Percentiles rank a stretch among this genome's conserved stretches.
phyloP scores from a whole-genome alignment of 768 basidiomycete genomes.

The Leccinum disarticulatum region DNA sequence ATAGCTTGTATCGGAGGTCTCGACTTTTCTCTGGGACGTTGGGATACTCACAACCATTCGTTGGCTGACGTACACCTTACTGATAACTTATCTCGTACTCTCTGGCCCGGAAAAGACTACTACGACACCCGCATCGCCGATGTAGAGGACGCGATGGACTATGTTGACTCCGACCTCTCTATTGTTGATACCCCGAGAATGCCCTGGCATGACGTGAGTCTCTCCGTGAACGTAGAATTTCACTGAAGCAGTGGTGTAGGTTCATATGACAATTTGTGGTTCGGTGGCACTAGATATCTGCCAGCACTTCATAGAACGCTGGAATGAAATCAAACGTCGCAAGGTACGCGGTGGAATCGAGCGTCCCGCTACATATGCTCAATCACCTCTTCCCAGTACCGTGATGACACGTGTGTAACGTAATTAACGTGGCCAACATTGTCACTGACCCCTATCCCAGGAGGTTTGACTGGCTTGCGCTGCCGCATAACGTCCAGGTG shows the following conservation, averaged over 20 bases:
- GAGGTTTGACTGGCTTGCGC: constrained; percentile 65
- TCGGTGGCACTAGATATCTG: constrained; percentile 86
- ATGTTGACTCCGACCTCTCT: constrained; percentile 67
- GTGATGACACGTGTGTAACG: constrained; percentile 45
- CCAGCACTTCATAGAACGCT: constrained; percentile 91
- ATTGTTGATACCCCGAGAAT: constrained; percentile 70
- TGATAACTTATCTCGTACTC: constrained; percentile 62
- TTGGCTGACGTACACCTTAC: constrained; percentile 92
- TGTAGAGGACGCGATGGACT: constrained; percentile 80
- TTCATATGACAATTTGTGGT: constrained; percentile 83
- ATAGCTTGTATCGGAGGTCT: constrained; percentile 88
- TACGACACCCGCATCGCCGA: constrained; percentile 88
- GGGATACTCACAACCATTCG: constrained; percentile 91
- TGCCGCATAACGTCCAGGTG: constrained; percentile 66
- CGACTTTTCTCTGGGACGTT: constrained; percentile 95
- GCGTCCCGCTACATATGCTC: not conserved
- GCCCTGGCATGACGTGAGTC: constrained; percentile 94
- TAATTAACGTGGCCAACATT: constrained; percentile 1
- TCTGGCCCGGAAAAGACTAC: constrained; percentile 94
- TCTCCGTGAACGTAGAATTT: not conserved
- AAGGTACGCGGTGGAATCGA: constrained; percentile 45
- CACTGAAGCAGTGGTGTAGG: constrained; percentile 36
- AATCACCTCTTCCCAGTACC: constrained; percentile 24
- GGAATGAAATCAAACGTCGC: constrained; percentile 87
- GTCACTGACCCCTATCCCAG: constrained; percentile 31